Conservation (phyloP, 495 filamentous ascomycete genomes). For the Annulohypoxylon nitens region DNA sequence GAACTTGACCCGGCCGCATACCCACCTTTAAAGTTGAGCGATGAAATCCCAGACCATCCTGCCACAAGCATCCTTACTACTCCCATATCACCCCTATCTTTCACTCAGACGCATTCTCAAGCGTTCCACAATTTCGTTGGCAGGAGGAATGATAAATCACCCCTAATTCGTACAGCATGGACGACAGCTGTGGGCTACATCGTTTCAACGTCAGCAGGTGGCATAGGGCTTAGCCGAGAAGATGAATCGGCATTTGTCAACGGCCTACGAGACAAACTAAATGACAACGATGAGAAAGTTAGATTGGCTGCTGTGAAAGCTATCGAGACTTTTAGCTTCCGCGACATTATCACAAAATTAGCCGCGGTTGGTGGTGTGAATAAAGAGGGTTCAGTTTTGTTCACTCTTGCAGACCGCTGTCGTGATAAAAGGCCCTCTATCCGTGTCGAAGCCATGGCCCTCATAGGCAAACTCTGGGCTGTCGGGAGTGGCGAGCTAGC, state of each 20-base stretch:
- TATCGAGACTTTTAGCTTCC: constrained; percentile 80
- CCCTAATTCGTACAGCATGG: constrained; percentile 85
- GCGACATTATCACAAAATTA: constrained; percentile 83
- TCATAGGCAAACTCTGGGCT: constrained; percentile 89
- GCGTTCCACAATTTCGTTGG: constrained; percentile 86
- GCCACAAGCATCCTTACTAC: constrained; percentile 75
- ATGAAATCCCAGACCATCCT: constrained; percentile 63
- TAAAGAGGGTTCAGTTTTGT: constrained; percentile 77
- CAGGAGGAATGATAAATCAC: constrained; percentile 85
- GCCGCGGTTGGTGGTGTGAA: constrained; percentile 77
- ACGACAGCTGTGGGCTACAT: constrained; percentile 87
- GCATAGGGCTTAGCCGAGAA: constrained; percentile 80
- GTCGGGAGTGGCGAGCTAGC: constrained; percentile 89
- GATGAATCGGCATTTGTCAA: constrained; percentile 80
- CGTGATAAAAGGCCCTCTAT: constrained; percentile 88
- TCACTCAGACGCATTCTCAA: constrained; percentile 79
- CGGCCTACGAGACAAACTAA: constrained; percentile 81
- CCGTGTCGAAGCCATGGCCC: constrained; percentile 85
- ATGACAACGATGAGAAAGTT: constrained; percentile 90
- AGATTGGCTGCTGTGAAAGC: constrained; percentile 86
- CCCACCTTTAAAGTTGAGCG: constrained; percentile 76
- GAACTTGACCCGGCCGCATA: constrained; percentile 83
- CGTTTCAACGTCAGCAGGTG: constrained; percentile 82
- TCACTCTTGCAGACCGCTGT: constrained; percentile 85
- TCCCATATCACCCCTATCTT: constrained; percentile 84